phyloP scores from a whole-genome alignment of 1,284 basidiomycete genomes.

The Heterobasidion parviporum region DNA sequence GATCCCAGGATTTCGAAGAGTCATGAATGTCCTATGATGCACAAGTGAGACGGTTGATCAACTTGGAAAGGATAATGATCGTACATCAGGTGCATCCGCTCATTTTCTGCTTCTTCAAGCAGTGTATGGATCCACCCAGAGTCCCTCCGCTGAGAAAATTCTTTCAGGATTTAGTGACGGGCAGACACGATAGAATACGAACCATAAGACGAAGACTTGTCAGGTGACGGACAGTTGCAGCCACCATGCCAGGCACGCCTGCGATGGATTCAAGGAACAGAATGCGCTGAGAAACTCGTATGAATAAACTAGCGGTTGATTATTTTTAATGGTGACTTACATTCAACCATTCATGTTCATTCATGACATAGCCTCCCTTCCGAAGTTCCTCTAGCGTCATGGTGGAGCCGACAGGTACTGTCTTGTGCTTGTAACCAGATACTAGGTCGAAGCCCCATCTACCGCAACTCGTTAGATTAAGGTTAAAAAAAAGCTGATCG shows the following conservation, averaged over 20 bases:
- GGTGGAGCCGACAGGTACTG: slow-evolving; percentile 48
- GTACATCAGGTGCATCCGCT: slow-evolving; percentile 89
- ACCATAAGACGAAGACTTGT: slow-evolving; percentile 80
- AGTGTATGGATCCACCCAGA: slow-evolving; percentile 84
- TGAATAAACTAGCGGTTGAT: slow-evolving; percentile 1
- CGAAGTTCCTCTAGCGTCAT: slow-evolving; percentile 68
- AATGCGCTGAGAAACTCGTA: slow-evolving; percentile 47
- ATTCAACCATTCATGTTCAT: slow-evolving; percentile 70
- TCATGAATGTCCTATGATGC: slow-evolving; percentile 75
- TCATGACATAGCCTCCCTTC: slow-evolving; percentile 64
- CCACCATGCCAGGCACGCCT: slow-evolving; percentile 93
- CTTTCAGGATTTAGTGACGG: neutral
- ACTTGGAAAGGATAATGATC: slow-evolving; percentile 8
- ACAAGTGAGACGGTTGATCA: slow-evolving; percentile 10
- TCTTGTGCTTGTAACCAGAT: slow-evolving; percentile 73
- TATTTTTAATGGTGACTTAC: slow-evolving; percentile 27
- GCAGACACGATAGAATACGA: slow-evolving; percentile 9
- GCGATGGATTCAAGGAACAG: slow-evolving; percentile 88
- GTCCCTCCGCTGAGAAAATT: slow-evolving; percentile 62
- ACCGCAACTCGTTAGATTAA: neutral
- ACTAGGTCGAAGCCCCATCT: slow-evolving; percentile 70
- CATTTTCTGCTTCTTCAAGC: slow-evolving; percentile 92
- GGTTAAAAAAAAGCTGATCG: no score
- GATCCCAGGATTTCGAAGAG: slow-evolving; percentile 68
- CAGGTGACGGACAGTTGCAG: slow-evolving; percentile 79